A percentile compares a stretch with the other conserved stretches of the same genome.
These are phyloP conservation scores for Mortierella sp. DNA, from an alignment of 371 early-diverging fungal genomes.

Conservation along the genomic window DNA sequence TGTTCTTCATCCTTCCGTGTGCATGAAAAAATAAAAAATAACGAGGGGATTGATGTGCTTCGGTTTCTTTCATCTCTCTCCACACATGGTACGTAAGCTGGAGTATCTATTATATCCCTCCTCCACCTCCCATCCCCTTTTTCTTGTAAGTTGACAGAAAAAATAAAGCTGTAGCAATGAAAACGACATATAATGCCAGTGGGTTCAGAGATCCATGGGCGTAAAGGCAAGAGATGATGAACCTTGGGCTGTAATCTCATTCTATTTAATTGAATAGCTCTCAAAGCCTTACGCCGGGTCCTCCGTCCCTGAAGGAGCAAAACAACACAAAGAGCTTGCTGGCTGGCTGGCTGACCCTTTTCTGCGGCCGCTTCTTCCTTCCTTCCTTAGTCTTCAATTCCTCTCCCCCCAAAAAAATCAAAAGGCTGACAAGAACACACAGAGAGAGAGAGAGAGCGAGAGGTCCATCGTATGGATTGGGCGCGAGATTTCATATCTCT, in stretches of 20 bases:
- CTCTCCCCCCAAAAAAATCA: neutral
- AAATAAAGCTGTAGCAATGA: neutral
- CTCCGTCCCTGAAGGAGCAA: neutral
- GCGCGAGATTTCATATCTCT: constrained; percentile 14
- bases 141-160: no score
- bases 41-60: neutral
- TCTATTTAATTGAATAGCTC: constrained; percentile 8
- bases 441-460: neutral
- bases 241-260: constrained; percentile 1
- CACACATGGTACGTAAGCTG: neutral
- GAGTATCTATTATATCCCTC: neutral
- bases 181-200: neutral
- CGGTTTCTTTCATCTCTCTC: neutral
- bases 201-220: neutral
- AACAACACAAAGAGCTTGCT: neutral
- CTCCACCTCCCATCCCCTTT: neutral
- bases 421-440: neutral
- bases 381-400: no score
- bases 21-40: neutral
- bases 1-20: neutral
- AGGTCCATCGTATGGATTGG: neutral
- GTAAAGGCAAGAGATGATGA: neutral
- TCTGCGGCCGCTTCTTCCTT: no score
- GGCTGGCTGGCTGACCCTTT: neutral
- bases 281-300: neutral